Evolutionary conservation across 495 filamentous ascomycete species (phyloP).

Genomic region (Hypoxylon lienhwacheense): DNA sequence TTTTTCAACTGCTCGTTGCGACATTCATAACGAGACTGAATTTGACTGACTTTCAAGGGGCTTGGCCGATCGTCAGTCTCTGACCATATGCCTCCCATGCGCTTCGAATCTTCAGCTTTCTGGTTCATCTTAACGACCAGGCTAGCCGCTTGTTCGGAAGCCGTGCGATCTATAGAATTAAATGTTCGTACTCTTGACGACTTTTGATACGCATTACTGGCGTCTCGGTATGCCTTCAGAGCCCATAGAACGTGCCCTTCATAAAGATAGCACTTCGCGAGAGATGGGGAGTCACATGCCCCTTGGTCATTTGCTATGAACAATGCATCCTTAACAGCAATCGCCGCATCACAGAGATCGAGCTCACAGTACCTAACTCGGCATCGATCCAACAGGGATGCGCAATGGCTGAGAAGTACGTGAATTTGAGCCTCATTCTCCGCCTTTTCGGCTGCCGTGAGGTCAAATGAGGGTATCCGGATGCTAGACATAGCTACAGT

Average conservation of each 20-base stretch:
- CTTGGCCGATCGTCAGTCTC: background rate
- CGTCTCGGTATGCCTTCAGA: constrained; percentile 8
- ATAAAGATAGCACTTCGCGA: constrained; percentile 28
- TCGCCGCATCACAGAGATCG: background rate
- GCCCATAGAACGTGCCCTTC: constrained; percentile 22
- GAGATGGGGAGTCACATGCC: constrained; percentile 27
- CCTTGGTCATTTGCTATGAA: constrained; percentile 20
- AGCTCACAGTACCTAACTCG: constrained; percentile 40
- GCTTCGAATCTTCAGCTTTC: constrained; percentile 5
- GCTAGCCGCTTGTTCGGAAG: constrained; percentile 4
- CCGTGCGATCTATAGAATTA: constrained; percentile 4
- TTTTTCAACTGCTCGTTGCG: background rate
- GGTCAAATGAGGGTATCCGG: constrained; percentile 6
- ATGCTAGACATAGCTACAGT: constrained; percentile 4
- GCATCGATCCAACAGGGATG: constrained; percentile 31
- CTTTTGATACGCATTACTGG: constrained; percentile 13
- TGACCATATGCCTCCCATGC: constrained; percentile 17
- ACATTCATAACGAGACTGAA: background rate
- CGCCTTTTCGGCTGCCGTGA: constrained; percentile 5
- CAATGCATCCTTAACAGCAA: constrained; percentile 14
- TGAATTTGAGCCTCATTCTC: constrained; percentile 9
- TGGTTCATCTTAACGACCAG: constrained; percentile 4
- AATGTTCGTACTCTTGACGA: background rate
- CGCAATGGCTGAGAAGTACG: constrained; percentile 1
- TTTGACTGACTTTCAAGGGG: background rate